Conservation (phyloP, 1,139 yeast genomes). For the Arxiozyma slooffiae region DNA sequence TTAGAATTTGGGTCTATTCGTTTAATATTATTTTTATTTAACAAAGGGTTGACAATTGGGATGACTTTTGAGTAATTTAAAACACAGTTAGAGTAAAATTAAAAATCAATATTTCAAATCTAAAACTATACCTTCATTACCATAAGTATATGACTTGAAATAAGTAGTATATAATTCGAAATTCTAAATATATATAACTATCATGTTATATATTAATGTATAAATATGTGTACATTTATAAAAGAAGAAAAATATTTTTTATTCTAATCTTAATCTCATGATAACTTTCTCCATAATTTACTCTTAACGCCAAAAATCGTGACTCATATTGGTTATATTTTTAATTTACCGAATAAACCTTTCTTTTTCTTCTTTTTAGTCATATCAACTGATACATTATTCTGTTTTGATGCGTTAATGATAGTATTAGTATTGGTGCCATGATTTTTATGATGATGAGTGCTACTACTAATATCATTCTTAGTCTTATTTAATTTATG, state of each 20-base stretch:
- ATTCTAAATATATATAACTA: no score
- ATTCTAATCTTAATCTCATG: neutral
- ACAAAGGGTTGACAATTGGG: neutral
- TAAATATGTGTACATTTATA: neutral
- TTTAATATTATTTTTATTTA: no score
- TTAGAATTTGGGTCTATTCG: no score
- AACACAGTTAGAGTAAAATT: no score
- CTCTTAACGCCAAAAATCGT: no score
- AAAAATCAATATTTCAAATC: no score
- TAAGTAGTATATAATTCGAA: no score
- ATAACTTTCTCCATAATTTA: no score
- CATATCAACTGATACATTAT: neutral
- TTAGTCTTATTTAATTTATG: neutral
- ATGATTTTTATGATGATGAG: neutral
- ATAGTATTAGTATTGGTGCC: neutral
- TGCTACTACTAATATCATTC: neutral
- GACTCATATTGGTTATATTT: neutral
- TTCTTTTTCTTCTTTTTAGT: conserved; percentile 5
- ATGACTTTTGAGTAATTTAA: no score
- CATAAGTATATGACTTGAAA: neutral
- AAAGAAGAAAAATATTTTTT: no score
- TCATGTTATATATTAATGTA: neutral
- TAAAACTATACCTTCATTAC: neutral
- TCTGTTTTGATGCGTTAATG: neutral
- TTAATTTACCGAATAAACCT: conserved; percentile 5